Evolutionary conservation across 116 monocot genomes (phyloP), one percentile per base, ranked within the genome.

Genomic region (Iris pallida): DNA sequence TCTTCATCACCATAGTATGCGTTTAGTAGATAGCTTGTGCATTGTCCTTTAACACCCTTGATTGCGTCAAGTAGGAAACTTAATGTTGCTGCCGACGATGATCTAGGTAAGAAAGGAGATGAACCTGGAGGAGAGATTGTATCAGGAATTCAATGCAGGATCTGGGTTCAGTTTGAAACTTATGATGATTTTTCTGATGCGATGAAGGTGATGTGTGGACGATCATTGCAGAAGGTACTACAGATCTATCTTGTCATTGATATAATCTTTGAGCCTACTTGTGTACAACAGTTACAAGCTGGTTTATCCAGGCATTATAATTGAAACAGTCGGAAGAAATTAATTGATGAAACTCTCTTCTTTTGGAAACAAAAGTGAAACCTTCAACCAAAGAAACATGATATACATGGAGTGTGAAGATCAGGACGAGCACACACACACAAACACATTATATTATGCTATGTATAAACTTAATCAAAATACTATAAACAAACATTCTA

Each of bases 81-180:
- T 42, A 82, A 87, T 79, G 80, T 87, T 69, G 69, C 76, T 78
- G 68, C 55, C 6, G 87, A 85, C 41, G 87, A 85, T 76, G 84
- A 82, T 78, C 16, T 55, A 65, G 79, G 67, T 77, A 71, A 76
- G n/a, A 74, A 69, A 55, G 18, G 53, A 69, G 87, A 75, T 15
- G 82, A 60, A 53, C 16, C 46, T 45, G 75, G 73, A 45, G 82
- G 73, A 8, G 80, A 84, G 44, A 53, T 82, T 78, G 72, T 84
- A 1, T 77, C 90, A 78, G 87, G 80, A 57, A 82, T 94, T 57
- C 68, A 90, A 42, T 85, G 87, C 82, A 87, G 87, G 74, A 68
- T 87, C 45, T 85, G 78, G 80, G 82, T 87, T 65, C 88, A 89
- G 55, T 90, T 90, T 76, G 93, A 93, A 61, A 76, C 63, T 62